phyloP scores from a whole-genome alignment of 495 filamentous ascomycete species.

The Neurospora sp. region DNA sequence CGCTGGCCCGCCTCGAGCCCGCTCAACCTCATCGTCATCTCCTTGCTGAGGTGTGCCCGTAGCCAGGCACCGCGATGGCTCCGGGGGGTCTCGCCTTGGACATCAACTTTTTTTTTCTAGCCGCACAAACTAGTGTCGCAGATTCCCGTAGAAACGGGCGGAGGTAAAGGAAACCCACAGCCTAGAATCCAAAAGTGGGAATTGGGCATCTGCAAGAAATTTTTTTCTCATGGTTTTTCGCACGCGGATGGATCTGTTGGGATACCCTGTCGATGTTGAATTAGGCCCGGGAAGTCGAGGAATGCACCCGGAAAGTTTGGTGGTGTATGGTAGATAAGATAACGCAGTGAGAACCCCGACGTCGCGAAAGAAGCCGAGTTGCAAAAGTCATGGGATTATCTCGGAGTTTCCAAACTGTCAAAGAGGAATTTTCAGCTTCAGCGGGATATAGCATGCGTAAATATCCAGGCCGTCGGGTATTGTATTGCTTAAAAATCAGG shows the following conservation, averaged over 20 bases:
- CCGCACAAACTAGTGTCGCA: neutral
- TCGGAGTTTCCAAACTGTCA: neutral
- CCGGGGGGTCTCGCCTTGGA: neutral
- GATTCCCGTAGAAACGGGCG: neutral
- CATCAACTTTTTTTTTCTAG: neutral
- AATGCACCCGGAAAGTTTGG: neutral
- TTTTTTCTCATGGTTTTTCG: neutral
- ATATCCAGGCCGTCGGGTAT: neutral
- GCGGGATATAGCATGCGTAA: neutral
- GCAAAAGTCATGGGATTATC: neutral
- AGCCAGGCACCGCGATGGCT: neutral
- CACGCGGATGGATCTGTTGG: neutral
- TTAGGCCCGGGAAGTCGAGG: neutral
- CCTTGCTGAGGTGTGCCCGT: neutral
- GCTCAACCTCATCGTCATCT: neutral
- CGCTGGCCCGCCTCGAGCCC: neutral
- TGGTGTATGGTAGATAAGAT: neutral
- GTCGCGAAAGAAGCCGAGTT: neutral
- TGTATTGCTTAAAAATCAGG: neutral
- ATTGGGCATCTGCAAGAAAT: neutral
- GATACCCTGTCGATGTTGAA: neutral
- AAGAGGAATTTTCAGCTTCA: neutral
- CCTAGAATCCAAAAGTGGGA: neutral
- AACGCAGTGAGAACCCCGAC: neutral
- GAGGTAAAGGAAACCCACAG: neutral